Conservation (phyloP, 768 basidiomycete species). For the Phaeotremella skinneri region DNA sequence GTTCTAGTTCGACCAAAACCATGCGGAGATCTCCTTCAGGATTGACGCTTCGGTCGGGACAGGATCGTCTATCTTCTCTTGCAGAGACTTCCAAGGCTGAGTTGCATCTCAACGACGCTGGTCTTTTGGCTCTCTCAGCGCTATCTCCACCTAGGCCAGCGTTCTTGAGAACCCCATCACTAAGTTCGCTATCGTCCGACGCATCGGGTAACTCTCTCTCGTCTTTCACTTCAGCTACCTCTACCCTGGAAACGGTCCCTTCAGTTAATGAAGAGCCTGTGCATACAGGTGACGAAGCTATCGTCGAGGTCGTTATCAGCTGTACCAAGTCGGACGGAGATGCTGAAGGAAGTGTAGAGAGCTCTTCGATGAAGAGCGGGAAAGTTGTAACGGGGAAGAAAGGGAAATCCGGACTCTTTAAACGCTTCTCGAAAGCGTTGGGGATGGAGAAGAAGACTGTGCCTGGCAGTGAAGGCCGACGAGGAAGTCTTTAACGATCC, state of each 20-base stretch:
- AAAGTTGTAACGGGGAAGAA: conserved; percentile 4
- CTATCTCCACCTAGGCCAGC: conserved; percentile 36
- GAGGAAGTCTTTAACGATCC: conserved; percentile 23
- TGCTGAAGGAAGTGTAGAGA: conserved; percentile 31
- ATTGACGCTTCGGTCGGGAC: conserved; percentile 3
- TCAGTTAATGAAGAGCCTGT: conserved; percentile 19
- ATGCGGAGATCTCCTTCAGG: not conserved
- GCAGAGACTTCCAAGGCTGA: conserved; percentile 31
- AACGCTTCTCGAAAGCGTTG: conserved; percentile 29
- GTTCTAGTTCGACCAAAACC: not conserved
- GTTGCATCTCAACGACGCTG: conserved; percentile 35
- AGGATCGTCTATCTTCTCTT: conserved; percentile 26
- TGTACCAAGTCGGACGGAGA: conserved; percentile 41
- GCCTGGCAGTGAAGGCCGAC: conserved; percentile 11
- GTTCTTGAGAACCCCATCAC: conserved; percentile 27
- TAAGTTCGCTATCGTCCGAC: conserved; percentile 16
- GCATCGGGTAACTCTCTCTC: conserved; percentile 13
- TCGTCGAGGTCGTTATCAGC: conserved; percentile 14
- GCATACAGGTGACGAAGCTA: not conserved
- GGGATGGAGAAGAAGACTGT: conserved; percentile 35
- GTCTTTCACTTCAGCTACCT: conserved; percentile 17
- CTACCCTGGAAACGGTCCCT: conserved; percentile 18
- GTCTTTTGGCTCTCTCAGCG: conserved; percentile 24
- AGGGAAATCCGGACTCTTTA: conserved; percentile 36
- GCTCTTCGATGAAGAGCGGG: conserved; percentile 17